Percentiles rank a stretch among this genome's conserved stretches.
phyloP scores from a whole-genome alignment of 805 yeast genomes.

The Yarrowia hollandica region DNA sequence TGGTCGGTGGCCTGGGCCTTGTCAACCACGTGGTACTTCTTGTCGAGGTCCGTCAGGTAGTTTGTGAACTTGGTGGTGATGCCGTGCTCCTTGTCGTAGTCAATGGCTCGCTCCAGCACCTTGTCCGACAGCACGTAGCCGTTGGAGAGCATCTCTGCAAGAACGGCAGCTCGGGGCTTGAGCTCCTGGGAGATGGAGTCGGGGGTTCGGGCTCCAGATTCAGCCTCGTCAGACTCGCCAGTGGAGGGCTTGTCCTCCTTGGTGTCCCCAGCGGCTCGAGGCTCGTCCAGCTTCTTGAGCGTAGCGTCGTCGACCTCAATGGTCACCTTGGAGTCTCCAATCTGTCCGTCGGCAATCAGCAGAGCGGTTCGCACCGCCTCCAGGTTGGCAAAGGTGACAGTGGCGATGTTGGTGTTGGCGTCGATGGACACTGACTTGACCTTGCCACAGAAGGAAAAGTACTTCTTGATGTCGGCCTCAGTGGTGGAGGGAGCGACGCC shows the following conservation, averaged over 20 bases:
- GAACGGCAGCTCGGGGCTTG: slow-evolving; percentile 71
- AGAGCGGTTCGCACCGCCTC: slow-evolving; percentile 72
- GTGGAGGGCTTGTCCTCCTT: slow-evolving; percentile 32
- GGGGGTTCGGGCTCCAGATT: slow-evolving; percentile 34
- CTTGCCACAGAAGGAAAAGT: slow-evolving; percentile 75
- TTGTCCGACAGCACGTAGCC: slow-evolving; percentile 70
- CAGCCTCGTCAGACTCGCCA: slow-evolving; percentile 32
- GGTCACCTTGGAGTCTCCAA: slow-evolving; percentile 57
- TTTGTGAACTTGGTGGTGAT: slow-evolving; percentile 54
- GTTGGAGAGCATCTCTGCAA: slow-evolving; percentile 73
- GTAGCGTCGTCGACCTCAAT: slow-evolving; percentile 44
- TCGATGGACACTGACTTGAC: slow-evolving; percentile 39
- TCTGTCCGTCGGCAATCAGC: slow-evolving; percentile 69
- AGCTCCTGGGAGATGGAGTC: slow-evolving; percentile 69
- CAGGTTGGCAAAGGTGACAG: slow-evolving; percentile 55
- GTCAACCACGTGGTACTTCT: slow-evolving; percentile 60
- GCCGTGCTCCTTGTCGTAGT: slow-evolving; percentile 66
- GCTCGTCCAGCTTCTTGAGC: slow-evolving; percentile 21
- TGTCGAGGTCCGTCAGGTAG: slow-evolving; percentile 57
- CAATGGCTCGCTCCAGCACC: slow-evolving; percentile 59
- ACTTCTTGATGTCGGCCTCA: slow-evolving; percentile 56
- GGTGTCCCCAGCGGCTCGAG: neutral
- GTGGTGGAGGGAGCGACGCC: slow-evolving; percentile 55
- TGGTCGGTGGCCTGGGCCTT: slow-evolving; percentile 50
- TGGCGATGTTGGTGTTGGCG: slow-evolving; percentile 45